Base-by-base conservation (phyloP, 805 yeast genomes). In the Candida sonorensis region DNA sequence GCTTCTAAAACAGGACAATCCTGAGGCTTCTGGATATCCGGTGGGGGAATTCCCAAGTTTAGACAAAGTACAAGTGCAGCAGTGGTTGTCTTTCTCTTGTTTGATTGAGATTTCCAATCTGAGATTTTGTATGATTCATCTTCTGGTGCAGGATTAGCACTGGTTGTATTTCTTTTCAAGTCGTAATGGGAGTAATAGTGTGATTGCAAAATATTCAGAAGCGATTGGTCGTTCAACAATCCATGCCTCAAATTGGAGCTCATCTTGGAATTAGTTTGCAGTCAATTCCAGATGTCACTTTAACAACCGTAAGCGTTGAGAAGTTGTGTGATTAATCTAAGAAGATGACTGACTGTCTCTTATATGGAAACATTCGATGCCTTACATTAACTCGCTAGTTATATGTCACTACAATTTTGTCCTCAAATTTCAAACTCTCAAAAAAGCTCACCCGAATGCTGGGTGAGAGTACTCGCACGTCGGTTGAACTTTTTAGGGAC, bases 11-110 rank as follows among this genome's bases (percentile, higher is more conserved):
- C 77, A 1, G 98, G 96, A 48, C 94, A 83, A 1, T 96, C 97
- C 40, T 83, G 86, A 0, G 97, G 86, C 53, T 87, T 85, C 52
- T 84, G 76, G 17, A 88, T 77, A 57, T 92, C 98, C 1, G 98
- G 98, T 3, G 98, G 98, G 45, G 90, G 97, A 2, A 92, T 96
- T 7, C 97, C 97, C 17, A 90, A 59, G 51, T 92, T 92, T 23
- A 92, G 64, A 56, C 98, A 92, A 30, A 92, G 62, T 30, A 92
- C 87, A 7, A 92, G 64, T 11, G 95, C 97, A 0, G 97, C 98
- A 34, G 84, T 79, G 10, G 88, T 86, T 1, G 98, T 92, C 52
- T 88, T 83, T 50, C 83, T 95, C 27, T 96, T 73, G 45, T 87
- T 95, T 39, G 81, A 77, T 69, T 86, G 82, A 19, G 79, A 72